Percentiles rank a stretch among this genome's conserved stretches.
Conservation (phyloP, 768 basidiomycete genomes). For the Glaciozyma martinii region DNA sequence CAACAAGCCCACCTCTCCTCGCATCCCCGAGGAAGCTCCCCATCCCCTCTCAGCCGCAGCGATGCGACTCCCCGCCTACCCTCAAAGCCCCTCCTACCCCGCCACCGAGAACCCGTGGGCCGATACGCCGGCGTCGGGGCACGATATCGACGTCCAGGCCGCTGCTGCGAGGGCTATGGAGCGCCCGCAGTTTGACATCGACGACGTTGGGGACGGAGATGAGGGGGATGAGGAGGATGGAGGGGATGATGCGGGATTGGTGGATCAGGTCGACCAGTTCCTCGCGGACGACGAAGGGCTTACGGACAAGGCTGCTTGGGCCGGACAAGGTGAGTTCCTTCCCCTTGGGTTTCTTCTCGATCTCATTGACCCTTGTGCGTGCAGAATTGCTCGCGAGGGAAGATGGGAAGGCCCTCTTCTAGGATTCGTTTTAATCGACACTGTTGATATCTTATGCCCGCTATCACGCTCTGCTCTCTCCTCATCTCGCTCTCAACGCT, state of each 20-base stretch:
- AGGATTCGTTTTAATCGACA: too few relatives aligned
- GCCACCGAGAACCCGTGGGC: constrained; percentile 24
- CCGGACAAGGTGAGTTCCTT: constrained; percentile 1
- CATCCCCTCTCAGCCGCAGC: constrained; percentile 25
- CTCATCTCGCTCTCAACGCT: too few relatives aligned
- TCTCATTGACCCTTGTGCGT: not conserved
- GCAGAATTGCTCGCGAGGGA: not conserved
- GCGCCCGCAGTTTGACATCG: constrained; percentile 91
- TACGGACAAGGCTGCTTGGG: not conserved
- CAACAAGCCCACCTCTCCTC: not conserved
- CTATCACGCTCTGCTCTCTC: too few relatives aligned
- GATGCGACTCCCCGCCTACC: constrained; percentile 25
- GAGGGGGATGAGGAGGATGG: constrained; percentile 36
- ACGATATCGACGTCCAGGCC: constrained; percentile 41
- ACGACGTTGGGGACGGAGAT: constrained; percentile 71
- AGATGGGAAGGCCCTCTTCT: not conserved
- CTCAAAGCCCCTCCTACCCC: constrained; percentile 5
- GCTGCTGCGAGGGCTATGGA: constrained; percentile 46
- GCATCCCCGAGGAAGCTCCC: not conserved
- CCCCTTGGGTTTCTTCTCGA: too few relatives aligned
- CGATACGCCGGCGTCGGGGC: constrained; percentile 28
- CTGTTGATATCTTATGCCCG: too few relatives aligned
- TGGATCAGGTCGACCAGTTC: constrained; percentile 30
- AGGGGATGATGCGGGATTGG: constrained; percentile 18
- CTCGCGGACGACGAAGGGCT: not conserved